Percentiles rank a stretch among this genome's conserved stretches.
These are phyloP conservation scores for Phytophthora ohioensis DNA, from an alignment of 352 stramenopile species.

Conservation along the genomic window DNA sequence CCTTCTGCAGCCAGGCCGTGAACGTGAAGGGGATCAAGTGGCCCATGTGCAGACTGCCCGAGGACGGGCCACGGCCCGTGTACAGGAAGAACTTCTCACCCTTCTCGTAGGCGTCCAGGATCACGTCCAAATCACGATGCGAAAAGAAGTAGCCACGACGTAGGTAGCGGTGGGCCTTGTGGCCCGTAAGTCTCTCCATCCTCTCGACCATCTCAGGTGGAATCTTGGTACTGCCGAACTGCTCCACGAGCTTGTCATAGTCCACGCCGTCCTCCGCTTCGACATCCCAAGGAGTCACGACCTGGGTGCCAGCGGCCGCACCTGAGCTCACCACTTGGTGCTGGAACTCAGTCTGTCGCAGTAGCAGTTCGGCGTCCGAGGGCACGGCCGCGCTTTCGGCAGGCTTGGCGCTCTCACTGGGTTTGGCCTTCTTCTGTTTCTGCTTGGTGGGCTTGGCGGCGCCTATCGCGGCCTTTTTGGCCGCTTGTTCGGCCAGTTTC, in stretches of 20 bases:
- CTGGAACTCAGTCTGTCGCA: conserved; percentile 82
- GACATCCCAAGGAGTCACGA: conserved; percentile 94
- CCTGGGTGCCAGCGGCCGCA: conserved; percentile 68
- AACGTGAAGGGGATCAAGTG: conserved; percentile 99
- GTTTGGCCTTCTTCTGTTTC: conserved; percentile 65
- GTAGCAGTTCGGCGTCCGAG: conserved; percentile 61
- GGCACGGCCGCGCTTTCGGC: conserved; percentile 67
- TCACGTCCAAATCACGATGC: conserved; percentile 97
- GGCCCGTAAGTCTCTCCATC: conserved; percentile 96
- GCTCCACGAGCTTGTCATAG: conserved; percentile 99
- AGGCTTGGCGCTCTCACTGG: conserved; percentile 79
- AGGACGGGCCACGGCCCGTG: conserved; percentile 98
- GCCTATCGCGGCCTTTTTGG: conserved; percentile 53
- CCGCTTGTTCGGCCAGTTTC: conserved; percentile 77
- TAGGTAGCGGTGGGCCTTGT: conserved; percentile 96
- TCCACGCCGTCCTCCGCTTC: conserved; percentile 97
- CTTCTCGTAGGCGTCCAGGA: conserved; percentile 96
- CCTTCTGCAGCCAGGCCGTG: conserved; percentile 98
- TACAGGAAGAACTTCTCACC: conserved; percentile 99
- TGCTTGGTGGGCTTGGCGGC: conserved; percentile 47
- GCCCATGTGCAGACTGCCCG: conserved; percentile 98
- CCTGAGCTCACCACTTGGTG: conserved; percentile 66
- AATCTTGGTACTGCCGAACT: conserved; percentile 98
- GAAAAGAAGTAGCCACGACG: conserved; percentile 99
- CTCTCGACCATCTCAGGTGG: conserved; percentile 93